These are phyloP conservation scores for Kazachstania bromeliacearum DNA, from an alignment of 805 yeast genomes.

Conservation along the genomic window DNA sequence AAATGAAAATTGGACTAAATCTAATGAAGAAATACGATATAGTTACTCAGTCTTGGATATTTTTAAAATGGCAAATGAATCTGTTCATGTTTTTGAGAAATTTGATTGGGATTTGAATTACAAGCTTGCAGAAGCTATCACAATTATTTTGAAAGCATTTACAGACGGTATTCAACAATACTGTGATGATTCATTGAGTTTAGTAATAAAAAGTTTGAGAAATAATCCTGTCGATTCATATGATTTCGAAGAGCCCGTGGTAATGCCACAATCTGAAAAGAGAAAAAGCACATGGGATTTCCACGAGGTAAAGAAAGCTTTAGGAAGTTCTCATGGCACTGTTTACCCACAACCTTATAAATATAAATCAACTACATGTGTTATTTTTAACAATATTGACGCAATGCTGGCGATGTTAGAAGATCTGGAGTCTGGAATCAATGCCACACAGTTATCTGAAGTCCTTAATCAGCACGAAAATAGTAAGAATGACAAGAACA, in stretches of 20 bases:
- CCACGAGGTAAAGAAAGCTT: constrained; percentile 42
- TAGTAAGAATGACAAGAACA: not conserved
- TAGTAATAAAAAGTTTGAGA: constrained; percentile 35
- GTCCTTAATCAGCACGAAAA: constrained; percentile 22
- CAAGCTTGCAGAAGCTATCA: constrained; percentile 54
- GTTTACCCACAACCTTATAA: constrained; percentile 44
- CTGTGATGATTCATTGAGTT: constrained; percentile 30
- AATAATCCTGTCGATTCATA: constrained; percentile 2
- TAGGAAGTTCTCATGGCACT: constrained; percentile 32
- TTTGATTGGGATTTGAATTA: constrained; percentile 58
- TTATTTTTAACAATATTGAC: constrained; percentile 63
- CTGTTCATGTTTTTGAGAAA: constrained; percentile 45
- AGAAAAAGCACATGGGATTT: constrained; percentile 18
- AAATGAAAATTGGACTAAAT: constrained; percentile 48
- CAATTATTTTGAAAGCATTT: constrained; percentile 51
- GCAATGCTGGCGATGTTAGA: constrained; percentile 40
- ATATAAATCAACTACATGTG: constrained; percentile 55
- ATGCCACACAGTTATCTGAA: constrained; percentile 47
- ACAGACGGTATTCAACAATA: constrained; percentile 52
- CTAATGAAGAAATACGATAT: constrained; percentile 36
- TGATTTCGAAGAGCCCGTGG: not conserved
- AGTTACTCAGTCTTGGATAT: constrained; percentile 62
- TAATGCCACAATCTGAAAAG: not conserved
- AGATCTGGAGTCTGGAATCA: constrained; percentile 45
- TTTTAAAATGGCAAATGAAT: constrained; percentile 51